Evolutionary conservation across 139 green algal genomes (phyloP), one percentile per base, ranked within the genome.

Genomic region (Astrephomene gubernaculifera): DNA sequence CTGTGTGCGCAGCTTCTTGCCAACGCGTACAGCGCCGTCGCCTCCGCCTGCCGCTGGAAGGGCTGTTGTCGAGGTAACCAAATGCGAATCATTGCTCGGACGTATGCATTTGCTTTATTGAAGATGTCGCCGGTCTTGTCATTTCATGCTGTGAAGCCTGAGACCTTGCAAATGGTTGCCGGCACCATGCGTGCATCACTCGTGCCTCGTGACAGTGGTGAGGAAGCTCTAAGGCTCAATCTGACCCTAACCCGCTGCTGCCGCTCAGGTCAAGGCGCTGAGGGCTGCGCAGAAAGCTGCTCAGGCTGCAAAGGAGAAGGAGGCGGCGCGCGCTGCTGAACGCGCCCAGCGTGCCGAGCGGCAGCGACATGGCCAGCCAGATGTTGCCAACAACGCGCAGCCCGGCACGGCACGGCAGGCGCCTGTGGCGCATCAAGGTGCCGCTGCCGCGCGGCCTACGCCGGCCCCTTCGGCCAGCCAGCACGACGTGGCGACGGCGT

Each of bases 251-350:
- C n/a, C n/a, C n/a, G n/a, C n/a, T n/a, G n/a, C n/a, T n/a, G n/a
- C n/a, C n/a, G 24, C 68, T 24, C 90, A 97, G 91, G 89, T 97
- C 53, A 93, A 93, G 76, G 92, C 94, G 2, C 85, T 97, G 60
- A 93, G 96, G 79, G 89, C 84, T 10, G 94, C 94, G 0, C 72
- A 92, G 60, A 93, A 96, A 76, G 89, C 84, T 10, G 94, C 94
- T 1, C 72, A 92, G 33, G 90, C 90, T 5, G 88, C 87, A 38
- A 91, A 87, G 85, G 82, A 91, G 64, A 87, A 87, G 52, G 85
- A 93, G 52, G 89, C 94, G 24, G 79, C 75, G 19, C 67, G 67
- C 57, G 61, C 24, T 2, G 78, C 61, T 3, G 63, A 84, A 33
- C 78, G 78, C 24, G 71, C 74, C 21, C 83, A 81, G 10, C 79